Evolutionary conservation across 2,329 filamentous ascomycete genomes (phyloP).

Genomic region (Cytospora paraplurivora): DNA sequence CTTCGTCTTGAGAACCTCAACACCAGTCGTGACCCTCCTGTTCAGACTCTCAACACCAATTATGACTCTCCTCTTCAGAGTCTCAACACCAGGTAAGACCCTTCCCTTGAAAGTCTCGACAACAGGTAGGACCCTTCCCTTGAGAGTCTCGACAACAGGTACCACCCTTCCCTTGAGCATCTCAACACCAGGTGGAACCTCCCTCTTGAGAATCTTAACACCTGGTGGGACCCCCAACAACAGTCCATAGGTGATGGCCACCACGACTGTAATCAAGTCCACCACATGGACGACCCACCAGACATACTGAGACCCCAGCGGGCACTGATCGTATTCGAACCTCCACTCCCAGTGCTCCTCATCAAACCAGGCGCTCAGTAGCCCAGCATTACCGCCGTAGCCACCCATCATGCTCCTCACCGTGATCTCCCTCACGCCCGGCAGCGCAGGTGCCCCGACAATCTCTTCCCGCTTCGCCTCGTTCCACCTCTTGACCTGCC

Average conservation of each 20-base stretch:
- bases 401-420: conserved; percentile 98
- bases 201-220: not conserved
- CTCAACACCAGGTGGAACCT: too few relatives aligned
- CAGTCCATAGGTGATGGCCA: conserved; percentile 35
- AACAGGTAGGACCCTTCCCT: too few relatives aligned
- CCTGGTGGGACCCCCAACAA: not conserved
- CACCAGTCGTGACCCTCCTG: too few relatives aligned
- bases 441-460: conserved; percentile 46
- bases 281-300: conserved; percentile 91
- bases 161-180: not conserved
- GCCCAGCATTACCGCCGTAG: conserved; percentile 86
- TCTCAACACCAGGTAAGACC: too few relatives aligned
- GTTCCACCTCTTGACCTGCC: conserved; percentile 53
- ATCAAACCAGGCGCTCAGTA: conserved; percentile 91
- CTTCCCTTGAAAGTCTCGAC: too few relatives aligned
- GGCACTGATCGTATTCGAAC: conserved; percentile 78
- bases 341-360: conserved; percentile 71
- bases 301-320: conserved; percentile 81
- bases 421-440: conserved; percentile 83
- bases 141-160: not conserved
- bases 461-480: conserved; percentile 47
- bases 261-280: conserved; percentile 54
- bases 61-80: too few relatives aligned
- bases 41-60: too few relatives aligned
- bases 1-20: too few relatives aligned